Conservation (phyloP, 1,139 yeast genomes). For the Suhomyces kunorum region DNA sequence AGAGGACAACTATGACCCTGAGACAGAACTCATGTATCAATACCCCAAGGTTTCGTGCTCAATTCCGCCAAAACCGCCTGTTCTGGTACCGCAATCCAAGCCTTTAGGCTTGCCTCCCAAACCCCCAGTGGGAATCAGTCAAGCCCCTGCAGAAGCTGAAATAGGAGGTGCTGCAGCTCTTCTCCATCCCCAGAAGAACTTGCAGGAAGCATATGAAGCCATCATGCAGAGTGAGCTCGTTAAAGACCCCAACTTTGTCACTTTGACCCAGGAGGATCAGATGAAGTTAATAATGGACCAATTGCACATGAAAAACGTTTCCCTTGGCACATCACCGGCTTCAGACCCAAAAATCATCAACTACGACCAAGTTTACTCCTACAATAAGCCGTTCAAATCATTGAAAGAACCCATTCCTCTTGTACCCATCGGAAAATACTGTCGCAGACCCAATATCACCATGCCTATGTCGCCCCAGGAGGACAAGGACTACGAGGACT, state of each 20-base stretch:
- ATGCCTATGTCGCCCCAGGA: conserved; percentile 59
- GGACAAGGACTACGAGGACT: conserved; percentile 50
- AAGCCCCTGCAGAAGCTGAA: conserved; percentile 7
- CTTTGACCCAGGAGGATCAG: conserved; percentile 36
- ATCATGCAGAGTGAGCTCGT: conserved; percentile 37
- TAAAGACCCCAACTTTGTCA: conserved; percentile 33
- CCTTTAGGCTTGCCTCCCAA: conserved; percentile 34
- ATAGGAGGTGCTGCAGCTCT: conserved; percentile 7
- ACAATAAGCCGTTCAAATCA: conserved; percentile 40
- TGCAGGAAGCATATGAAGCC: conserved; percentile 38
- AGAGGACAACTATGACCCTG: conserved; percentile 30
- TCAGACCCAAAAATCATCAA: conserved; percentile 22
- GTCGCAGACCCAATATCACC: conserved; percentile 61
- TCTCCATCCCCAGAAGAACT: conserved; percentile 9
- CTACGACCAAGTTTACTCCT: conserved; percentile 44
- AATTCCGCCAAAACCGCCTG: conserved; percentile 8
- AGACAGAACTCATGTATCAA: conserved; percentile 14
- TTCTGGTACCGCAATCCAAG: background rate
- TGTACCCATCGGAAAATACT: conserved; percentile 50
- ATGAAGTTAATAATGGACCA: conserved; percentile 34
- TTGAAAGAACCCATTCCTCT: conserved; percentile 39
- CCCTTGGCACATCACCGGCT: conserved; percentile 17
- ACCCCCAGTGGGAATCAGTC: conserved; percentile 27
- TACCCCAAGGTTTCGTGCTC: too few species aligned
- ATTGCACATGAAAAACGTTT: conserved; percentile 29